phyloP scores from a whole-genome alignment of 1,284 basidiomycete species.

The Rhodotorula sp. region DNA sequence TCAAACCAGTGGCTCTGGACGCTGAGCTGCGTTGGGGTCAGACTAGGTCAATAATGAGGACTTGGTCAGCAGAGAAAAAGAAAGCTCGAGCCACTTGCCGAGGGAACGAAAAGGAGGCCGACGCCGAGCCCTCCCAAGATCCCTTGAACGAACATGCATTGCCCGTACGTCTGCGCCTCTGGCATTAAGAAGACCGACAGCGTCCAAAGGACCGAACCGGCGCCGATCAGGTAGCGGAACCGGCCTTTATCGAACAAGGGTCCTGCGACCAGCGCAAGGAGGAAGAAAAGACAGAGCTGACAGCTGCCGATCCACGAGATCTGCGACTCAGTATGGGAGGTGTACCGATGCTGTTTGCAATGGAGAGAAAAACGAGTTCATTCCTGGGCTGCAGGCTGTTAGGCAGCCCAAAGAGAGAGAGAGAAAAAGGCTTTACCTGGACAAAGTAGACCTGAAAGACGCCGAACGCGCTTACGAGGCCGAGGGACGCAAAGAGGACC shows the following conservation, averaged over 20 bases:
- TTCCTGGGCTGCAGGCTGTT: too few relatives aligned
- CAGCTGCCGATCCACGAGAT: slow-evolving; percentile 30
- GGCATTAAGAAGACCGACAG: slow-evolving; percentile 25
- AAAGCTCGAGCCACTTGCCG: neutral
- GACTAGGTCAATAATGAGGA: neutral
- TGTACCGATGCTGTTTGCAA: slow-evolving; percentile 6
- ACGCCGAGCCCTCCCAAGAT: slow-evolving; percentile 25
- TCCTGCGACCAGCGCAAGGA: slow-evolving; percentile 15
- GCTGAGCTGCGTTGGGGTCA: neutral
- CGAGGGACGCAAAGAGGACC: slow-evolving; percentile 18
- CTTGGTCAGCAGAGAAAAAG: neutral
- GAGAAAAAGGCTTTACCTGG: neutral
- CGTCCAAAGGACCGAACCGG: slow-evolving; percentile 10
- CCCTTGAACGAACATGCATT: slow-evolving; percentile 25
- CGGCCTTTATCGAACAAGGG: slow-evolving; percentile 19
- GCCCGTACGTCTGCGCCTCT: slow-evolving; percentile 13
- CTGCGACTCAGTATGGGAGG: neutral
- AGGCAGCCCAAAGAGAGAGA: too few relatives aligned
- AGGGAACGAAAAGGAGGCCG: slow-evolving; percentile 26
- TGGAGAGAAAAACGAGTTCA: too few relatives aligned
- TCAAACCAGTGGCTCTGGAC: slow-evolving; percentile 25
- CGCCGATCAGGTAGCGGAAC: slow-evolving; percentile 7
- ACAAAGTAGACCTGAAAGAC: slow-evolving; percentile 26
- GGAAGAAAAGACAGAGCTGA: slow-evolving; percentile 32
- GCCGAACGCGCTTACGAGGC: slow-evolving; percentile 20